A percentile compares a stretch with the other conserved stretches of the same genome.
These are phyloP conservation scores for Anacardium occidentale DNA, from an alignment of 345 rosid genomes.

Conservation along the genomic window DNA sequence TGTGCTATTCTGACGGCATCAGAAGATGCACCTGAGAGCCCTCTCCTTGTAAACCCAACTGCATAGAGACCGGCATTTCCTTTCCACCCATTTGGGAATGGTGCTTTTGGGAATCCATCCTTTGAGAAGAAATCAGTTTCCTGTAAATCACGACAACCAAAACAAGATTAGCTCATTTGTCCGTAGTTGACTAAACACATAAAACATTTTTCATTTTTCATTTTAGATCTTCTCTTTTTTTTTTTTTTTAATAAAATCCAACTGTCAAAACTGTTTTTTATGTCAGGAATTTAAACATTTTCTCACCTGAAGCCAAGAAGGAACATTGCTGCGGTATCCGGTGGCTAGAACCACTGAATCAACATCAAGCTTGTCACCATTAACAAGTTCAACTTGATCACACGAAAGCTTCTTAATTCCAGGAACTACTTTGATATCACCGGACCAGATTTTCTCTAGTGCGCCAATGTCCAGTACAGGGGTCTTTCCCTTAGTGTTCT, in stretches of 20 bases:
- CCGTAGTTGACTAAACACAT: not conserved
- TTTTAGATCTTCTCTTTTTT: no score
- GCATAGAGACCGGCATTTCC: slow-evolving; percentile 80
- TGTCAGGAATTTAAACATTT: slow-evolving; percentile 7
- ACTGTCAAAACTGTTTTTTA: not conserved
- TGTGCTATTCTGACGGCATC: slow-evolving; percentile 71
- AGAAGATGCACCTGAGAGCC: slow-evolving; percentile 75
- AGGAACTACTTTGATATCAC: slow-evolving; percentile 64
- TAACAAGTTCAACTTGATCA: slow-evolving; percentile 56
- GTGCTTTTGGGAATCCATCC: slow-evolving; percentile 62
- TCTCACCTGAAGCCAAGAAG: slow-evolving; percentile 70
- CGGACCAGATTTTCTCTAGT: slow-evolving; percentile 59
- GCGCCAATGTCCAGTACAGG: slow-evolving; percentile 87
- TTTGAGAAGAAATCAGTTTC: slow-evolving; percentile 77
- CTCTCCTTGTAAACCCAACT: slow-evolving; percentile 89
- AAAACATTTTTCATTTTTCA: no score
- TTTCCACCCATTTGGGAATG: slow-evolving; percentile 78
- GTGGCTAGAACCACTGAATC: slow-evolving; percentile 74
- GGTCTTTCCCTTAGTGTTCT: slow-evolving; percentile 60
- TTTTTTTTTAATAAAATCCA: not conserved
- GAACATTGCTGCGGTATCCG: slow-evolving; percentile 52
- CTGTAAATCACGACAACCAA: slow-evolving; percentile 32
- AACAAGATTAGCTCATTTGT: slow-evolving; percentile 25
- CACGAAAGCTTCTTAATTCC: slow-evolving; percentile 56
- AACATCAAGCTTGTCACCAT: slow-evolving; percentile 51